Percentiles rank a stretch among this genome's conserved stretches.
These are phyloP conservation scores for Heritiera fomes DNA, from an alignment of 345 rosid genomes.

Conservation along the genomic window DNA sequence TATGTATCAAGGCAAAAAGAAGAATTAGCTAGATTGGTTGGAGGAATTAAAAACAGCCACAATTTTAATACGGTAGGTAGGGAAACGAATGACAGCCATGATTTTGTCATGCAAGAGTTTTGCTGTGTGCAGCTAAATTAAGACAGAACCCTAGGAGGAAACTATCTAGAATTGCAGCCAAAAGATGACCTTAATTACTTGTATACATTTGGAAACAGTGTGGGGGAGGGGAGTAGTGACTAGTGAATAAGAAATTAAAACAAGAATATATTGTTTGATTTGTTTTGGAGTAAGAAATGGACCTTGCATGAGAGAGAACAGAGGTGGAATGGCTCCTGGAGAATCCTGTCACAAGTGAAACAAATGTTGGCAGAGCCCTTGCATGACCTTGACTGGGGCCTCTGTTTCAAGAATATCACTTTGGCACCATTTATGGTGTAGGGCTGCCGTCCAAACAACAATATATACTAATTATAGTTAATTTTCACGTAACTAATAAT, in stretches of 20 bases:
- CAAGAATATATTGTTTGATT: not conserved
- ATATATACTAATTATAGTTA: not conserved
- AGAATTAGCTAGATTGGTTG: not conserved
- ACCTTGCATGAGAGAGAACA: conserved; percentile 99
- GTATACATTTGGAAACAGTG: not conserved
- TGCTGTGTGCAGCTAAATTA: not conserved
- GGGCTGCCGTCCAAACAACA: conserved; percentile 45
- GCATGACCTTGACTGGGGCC: conserved; percentile 79
- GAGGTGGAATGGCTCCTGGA: conserved; percentile 86
- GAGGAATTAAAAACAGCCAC: not conserved
- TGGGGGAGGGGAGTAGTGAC: not conserved
- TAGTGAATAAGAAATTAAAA: not conserved
- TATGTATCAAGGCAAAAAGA: not conserved
- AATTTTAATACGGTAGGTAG: not conserved
- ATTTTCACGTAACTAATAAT: not conserved
- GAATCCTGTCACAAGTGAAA: conserved; percentile 92
- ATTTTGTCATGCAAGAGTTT: not conserved
- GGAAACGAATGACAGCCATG: not conserved
- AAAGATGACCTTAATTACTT: not conserved
- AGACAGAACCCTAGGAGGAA: not conserved
- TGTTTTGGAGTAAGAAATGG: not conserved
- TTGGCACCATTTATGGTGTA: conserved; percentile 91
- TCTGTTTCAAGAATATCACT: conserved; percentile 87
- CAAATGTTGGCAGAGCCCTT: conserved; percentile 80
- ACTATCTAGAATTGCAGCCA: not conserved